Percentiles rank a stretch among this genome's conserved stretches.
These are phyloP conservation scores for Trametes punicea DNA, from an alignment of 768 basidiomycete species.

Conservation along the genomic window DNA sequence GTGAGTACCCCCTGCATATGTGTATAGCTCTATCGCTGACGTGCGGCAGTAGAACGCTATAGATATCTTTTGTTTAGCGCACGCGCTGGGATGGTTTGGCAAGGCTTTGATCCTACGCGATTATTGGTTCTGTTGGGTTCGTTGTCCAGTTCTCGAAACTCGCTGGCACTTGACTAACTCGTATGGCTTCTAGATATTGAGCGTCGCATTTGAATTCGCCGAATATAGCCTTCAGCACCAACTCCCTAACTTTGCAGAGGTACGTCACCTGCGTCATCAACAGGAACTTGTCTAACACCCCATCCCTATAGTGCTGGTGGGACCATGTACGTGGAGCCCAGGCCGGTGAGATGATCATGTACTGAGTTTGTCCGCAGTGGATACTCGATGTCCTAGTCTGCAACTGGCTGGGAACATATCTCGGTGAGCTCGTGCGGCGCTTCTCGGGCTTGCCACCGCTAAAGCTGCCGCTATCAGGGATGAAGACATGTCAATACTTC, in stretches of 20 bases:
- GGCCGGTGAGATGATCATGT: slow-evolving; percentile 5
- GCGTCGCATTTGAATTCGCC: slow-evolving; percentile 83
- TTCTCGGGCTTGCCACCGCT: slow-evolving; percentile 12
- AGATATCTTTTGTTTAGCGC: slow-evolving; percentile 85
- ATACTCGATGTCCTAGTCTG: slow-evolving; percentile 81
- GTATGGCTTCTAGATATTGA: slow-evolving; percentile 86
- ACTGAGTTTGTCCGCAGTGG: slow-evolving; percentile 52
- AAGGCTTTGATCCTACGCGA: slow-evolving; percentile 88
- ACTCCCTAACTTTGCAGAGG: slow-evolving; percentile 85
- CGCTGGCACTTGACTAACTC: too few species aligned
- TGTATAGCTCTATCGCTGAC: slow-evolving; percentile 1
- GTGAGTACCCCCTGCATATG: slow-evolving; percentile 35
- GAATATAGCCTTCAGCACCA: slow-evolving; percentile 89
- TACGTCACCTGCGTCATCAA: slow-evolving; percentile 35
- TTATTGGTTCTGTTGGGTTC: slow-evolving; percentile 93
- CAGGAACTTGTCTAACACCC: slow-evolving; percentile 13
- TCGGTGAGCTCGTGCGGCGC: slow-evolving; percentile 44
- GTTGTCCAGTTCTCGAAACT: slow-evolving; percentile 17
- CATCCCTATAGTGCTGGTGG: slow-evolving; percentile 74
- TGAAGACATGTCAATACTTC: slow-evolving; percentile 84
- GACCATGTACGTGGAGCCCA: slow-evolving; percentile 62
- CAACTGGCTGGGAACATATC: slow-evolving; percentile 85
- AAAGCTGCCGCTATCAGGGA: slow-evolving; percentile 44
- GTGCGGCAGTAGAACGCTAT: slow-evolving; percentile 56
- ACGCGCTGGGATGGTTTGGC: slow-evolving; percentile 86